Conservation (phyloP, 2,329 filamentous ascomycete species). For the Stemphylium lycopersici region DNA sequence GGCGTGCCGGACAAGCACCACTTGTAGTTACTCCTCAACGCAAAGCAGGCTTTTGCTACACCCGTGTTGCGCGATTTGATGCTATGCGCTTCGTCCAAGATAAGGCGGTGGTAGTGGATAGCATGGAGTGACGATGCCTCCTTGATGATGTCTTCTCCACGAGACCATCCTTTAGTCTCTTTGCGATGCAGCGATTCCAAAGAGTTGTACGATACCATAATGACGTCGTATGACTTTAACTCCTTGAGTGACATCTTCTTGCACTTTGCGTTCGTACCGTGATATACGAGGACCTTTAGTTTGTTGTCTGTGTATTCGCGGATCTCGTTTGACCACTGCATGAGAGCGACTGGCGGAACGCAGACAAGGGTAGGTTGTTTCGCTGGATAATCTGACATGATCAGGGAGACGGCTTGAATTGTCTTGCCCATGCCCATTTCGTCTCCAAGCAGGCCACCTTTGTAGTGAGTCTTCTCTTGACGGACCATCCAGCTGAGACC, state of each 20-base stretch:
- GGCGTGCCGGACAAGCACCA: conserved; percentile 97
- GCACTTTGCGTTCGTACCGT: conserved; percentile 82
- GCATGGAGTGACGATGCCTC: conserved; percentile 78
- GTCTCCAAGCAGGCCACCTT: conserved; percentile 88
- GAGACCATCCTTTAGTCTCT: conserved; percentile 86
- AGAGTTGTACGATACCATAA: conserved; percentile 95
- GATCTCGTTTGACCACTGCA: conserved; percentile 80
- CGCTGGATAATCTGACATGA: conserved; percentile 96
- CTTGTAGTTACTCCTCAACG: conserved; percentile 83
- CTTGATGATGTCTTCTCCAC: conserved; percentile 80
- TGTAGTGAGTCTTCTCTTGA: conserved; percentile 86
- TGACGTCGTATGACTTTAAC: conserved; percentile 83
- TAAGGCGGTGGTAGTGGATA: conserved; percentile 86
- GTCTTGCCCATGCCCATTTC: conserved; percentile 99
- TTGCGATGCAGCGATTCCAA: conserved; percentile 92
- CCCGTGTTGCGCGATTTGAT: conserved; percentile 91
- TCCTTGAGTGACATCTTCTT: conserved; percentile 78
- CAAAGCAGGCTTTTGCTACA: conserved; percentile 94
- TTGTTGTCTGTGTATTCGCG: conserved; percentile 79
- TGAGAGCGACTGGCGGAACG: conserved; percentile 89
- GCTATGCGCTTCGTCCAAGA: conserved; percentile 93
- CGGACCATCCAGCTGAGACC: conserved; percentile 92
- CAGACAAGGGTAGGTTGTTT: conserved; percentile 83
- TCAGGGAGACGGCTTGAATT: conserved; percentile 94
- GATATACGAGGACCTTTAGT: conserved; percentile 88